Conservation (phyloP, 23 red algal genomes). For the Pyropia haitanensis region DNA sequence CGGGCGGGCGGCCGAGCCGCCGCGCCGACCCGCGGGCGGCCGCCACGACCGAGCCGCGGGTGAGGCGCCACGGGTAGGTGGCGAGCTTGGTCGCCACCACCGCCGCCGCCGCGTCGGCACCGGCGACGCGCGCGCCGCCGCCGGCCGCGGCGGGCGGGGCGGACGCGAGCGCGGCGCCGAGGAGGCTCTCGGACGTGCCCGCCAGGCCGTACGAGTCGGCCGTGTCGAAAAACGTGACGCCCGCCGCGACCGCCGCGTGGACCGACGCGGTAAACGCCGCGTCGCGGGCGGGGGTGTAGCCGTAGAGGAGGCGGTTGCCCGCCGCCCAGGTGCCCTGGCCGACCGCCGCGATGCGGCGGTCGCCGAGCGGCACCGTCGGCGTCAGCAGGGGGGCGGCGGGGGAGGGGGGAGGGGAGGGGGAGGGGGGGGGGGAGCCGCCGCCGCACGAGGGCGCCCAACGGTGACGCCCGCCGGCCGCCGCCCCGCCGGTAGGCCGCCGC, state of each 20-base stretch:
- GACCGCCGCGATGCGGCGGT: neutral
- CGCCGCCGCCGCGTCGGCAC: too few species aligned
- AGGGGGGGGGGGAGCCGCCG: too few species aligned
- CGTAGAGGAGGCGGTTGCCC: conserved; percentile 54
- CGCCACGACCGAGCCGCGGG: conserved; percentile 19
- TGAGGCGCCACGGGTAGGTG: conserved; percentile 49
- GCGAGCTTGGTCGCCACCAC: conserved; percentile 38
- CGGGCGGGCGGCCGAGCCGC: conserved; percentile 20
- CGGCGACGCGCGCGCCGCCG: too few species aligned
- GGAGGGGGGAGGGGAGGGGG: too few species aligned
- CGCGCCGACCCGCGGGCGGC: conserved; percentile 25
- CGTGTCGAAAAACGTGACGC: conserved; percentile 41
- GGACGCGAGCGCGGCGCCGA: conserved; percentile 17
- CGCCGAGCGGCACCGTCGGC: too few species aligned
- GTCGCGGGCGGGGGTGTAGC: conserved; percentile 18
- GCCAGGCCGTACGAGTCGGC: conserved; percentile 54
- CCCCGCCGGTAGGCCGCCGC: too few species aligned
- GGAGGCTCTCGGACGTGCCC: conserved; percentile 18
- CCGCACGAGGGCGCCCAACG: too few species aligned
- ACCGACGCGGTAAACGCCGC: conserved; percentile 9
- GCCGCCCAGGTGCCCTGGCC: conserved; percentile 39
- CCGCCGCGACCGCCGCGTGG: conserved; percentile 13
- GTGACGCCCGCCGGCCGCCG: too few species aligned
- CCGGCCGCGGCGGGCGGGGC: conserved; percentile 1
- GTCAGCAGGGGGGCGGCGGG: too few species aligned